Evolutionary conservation across 371 early-diverging fungal genomes (phyloP).

Genomic region (Choanephora cucurbitarum): DNA sequence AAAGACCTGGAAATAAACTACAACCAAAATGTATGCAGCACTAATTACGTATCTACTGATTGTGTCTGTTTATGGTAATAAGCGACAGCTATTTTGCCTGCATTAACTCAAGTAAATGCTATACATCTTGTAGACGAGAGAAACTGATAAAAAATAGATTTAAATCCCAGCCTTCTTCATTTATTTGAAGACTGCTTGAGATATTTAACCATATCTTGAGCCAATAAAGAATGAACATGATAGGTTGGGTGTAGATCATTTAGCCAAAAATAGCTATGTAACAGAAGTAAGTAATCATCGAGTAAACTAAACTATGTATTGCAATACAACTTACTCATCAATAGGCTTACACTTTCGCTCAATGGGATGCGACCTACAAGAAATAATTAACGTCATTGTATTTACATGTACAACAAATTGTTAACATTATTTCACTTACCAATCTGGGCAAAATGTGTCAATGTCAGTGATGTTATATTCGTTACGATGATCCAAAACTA

Average conservation of each 20-base stretch:
- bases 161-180: too few relatives aligned
- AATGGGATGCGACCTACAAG: constrained; percentile 22
- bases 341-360: constrained; percentile 19
- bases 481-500: constrained; percentile 24
- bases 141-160: too few relatives aligned
- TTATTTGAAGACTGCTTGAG: too few relatives aligned
- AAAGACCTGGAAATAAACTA: too few relatives aligned
- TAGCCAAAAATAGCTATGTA: constrained; percentile 41
- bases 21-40: too few relatives aligned
- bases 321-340: constrained; percentile 21
- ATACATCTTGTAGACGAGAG: too few relatives aligned
- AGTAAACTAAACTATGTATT: too few relatives aligned
- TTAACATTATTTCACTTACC: constrained; percentile 11
- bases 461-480: constrained; percentile 23
- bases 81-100: too few relatives aligned
- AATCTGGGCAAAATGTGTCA: constrained; percentile 31
- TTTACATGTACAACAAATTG: too few relatives aligned
- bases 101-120: too few relatives aligned
- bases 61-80: too few relatives aligned
- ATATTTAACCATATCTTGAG: constrained; percentile 14
- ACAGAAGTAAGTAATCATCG: neutral
- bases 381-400: neutral
- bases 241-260: constrained; percentile 45
- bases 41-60: too few relatives aligned
- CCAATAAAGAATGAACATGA: constrained; percentile 33